phyloP scores from a whole-genome alignment of 2,329 filamentous ascomycete genomes.

The Diaporthe destruens region DNA sequence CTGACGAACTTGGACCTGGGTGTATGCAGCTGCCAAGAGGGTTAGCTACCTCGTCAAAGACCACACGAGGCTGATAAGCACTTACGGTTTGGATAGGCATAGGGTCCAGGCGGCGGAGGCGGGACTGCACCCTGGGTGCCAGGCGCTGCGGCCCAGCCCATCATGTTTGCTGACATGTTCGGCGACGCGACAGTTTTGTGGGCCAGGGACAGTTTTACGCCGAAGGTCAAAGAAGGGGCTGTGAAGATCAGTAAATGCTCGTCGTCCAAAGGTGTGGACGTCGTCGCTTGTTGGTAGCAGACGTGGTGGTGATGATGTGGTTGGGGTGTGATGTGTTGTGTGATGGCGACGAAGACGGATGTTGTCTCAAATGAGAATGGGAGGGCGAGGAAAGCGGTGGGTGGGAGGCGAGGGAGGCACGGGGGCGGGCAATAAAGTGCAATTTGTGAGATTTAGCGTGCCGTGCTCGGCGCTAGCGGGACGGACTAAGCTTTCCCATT shows the following conservation, averaged over 20 bases:
- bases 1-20: conserved; percentile 72
- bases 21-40: conserved; percentile 65
- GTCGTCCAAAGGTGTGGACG: background rate
- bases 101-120: conserved; percentile 45
- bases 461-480: conserved; percentile 32
- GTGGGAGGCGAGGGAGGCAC: background rate
- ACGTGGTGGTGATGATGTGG: conserved; percentile 11
- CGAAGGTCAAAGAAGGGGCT: conserved; percentile 11
- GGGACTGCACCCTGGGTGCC: conserved; percentile 56
- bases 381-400: background rate
- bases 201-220: background rate
- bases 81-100: conserved; percentile 57
- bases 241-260: conserved; percentile 32
- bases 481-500: background rate
- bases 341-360: conserved; percentile 13
- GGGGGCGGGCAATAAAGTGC: background rate
- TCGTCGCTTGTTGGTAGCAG: background rate
- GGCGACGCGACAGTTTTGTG: conserved; percentile 10
- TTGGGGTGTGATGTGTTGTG: background rate
- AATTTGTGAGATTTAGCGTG: conserved; percentile 34
- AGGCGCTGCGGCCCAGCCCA: conserved; percentile 49
- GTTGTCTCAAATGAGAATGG: conserved; percentile 26
- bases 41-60: conserved; percentile 6
- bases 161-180: conserved; percentile 46
- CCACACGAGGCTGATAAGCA: conserved; percentile 33